Conservation (phyloP, 257 asterid species). For the Salvia rosmarinus region DNA sequence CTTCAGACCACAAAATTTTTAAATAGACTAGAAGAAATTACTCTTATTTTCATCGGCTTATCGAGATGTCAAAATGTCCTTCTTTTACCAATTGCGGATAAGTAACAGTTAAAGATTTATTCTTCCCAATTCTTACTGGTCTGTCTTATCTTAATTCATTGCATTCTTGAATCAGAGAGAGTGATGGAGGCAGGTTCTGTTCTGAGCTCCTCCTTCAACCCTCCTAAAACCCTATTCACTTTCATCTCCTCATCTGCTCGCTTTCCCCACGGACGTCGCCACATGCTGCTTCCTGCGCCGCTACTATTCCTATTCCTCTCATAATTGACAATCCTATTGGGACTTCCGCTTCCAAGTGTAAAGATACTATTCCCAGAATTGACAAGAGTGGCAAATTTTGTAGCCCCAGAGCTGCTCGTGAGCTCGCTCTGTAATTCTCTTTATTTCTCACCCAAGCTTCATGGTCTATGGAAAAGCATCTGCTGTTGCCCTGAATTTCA, state of each 20-base stretch:
- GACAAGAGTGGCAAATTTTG: slow-evolving; percentile 87
- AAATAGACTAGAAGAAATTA: too few species aligned
- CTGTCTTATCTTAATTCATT: not conserved
- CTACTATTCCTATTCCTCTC: slow-evolving; percentile 28
- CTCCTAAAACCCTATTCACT: slow-evolving; percentile 14
- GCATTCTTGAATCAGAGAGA: not conserved
- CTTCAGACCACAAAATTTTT: too few species aligned
- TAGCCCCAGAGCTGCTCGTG: slow-evolving; percentile 94
- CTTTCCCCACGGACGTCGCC: slow-evolving; percentile 3
- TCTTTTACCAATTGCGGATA: too few species aligned
- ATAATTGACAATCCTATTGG: slow-evolving; percentile 23
- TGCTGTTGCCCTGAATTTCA: not conserved
- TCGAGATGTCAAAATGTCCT: too few species aligned
- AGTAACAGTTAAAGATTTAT: too few species aligned
- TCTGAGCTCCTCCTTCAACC: slow-evolving; percentile 31
- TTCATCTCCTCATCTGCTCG: slow-evolving; percentile 16
- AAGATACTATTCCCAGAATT: slow-evolving; percentile 65
- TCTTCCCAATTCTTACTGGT: not conserved
- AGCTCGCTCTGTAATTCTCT: slow-evolving; percentile 68
- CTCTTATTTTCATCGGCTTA: too few species aligned
- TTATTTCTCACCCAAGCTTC: not conserved
- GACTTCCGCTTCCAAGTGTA: slow-evolving; percentile 19
- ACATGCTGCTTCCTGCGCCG: slow-evolving; percentile 25
- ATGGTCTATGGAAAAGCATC: not conserved
- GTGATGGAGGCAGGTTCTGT: slow-evolving; percentile 28